Conservation (phyloP, 768 basidiomycete genomes). For the Suillus discolor region DNA sequence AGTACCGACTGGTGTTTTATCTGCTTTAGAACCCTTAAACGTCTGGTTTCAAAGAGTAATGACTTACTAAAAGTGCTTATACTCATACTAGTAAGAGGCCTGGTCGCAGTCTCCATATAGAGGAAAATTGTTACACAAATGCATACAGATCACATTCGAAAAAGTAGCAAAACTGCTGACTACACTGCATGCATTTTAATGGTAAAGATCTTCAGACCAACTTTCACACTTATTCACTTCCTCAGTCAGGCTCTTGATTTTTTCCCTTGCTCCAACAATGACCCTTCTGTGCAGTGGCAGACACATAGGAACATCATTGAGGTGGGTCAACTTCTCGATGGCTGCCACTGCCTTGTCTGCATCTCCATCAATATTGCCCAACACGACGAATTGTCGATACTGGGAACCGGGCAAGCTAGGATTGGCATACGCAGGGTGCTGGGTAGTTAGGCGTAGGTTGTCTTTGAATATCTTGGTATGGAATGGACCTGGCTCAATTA, state of each 20-base stretch:
- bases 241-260: conserved; percentile 3
- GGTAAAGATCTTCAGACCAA: conserved; percentile 13
- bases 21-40: too few relatives aligned
- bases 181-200: background rate
- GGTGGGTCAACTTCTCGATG: conserved; percentile 10
- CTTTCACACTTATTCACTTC: conserved; percentile 6
- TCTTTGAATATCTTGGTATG: conserved; percentile 13
- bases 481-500: conserved; percentile 14
- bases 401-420: conserved; percentile 9
- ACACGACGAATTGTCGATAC: background rate
- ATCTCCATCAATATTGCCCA: conserved; percentile 7
- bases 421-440: conserved; percentile 11
- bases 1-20: too few relatives aligned
- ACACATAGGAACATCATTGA: conserved; percentile 12
- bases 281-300: too few relatives aligned
- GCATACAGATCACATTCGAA: background rate
- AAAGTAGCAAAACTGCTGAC: background rate
- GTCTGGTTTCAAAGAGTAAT: too few relatives aligned
- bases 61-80: too few relatives aligned
- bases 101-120: background rate
- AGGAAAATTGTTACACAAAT: background rate
- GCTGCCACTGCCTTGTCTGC: conserved; percentile 13
- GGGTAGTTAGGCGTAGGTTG: background rate
- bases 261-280: too few relatives aligned
- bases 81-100: too few relatives aligned